These are phyloP conservation scores for Neurospora pannonica DNA, from an alignment of 495 filamentous ascomycete species.

Conservation along the genomic window DNA sequence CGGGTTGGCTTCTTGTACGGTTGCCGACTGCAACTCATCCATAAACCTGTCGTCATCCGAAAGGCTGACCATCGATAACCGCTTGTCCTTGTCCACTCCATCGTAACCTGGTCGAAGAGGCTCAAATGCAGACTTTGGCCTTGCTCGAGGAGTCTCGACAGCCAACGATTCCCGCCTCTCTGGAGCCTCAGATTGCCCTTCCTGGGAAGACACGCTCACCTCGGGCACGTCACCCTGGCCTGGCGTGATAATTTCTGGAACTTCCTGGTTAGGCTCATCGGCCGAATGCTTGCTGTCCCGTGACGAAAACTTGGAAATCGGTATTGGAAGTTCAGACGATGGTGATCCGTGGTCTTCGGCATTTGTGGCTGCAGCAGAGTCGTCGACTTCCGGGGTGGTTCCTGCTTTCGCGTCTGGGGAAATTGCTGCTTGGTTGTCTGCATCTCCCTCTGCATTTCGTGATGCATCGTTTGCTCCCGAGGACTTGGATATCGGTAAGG, in stretches of 20 bases:
- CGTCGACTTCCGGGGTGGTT: neutral
- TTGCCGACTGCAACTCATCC: slow-evolving; percentile 78
- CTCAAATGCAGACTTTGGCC: slow-evolving; percentile 41
- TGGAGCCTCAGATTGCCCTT: neutral
- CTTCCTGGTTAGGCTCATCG: neutral
- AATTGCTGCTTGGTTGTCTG: neutral
- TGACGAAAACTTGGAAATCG: slow-evolving; percentile 42
- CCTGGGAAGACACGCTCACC: neutral
- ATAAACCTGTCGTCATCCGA: slow-evolving; percentile 81
- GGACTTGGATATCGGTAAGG: slow-evolving; percentile 22
- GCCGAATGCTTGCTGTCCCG: slow-evolving; percentile 21
- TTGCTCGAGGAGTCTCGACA: slow-evolving; percentile 24
- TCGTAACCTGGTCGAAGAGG: slow-evolving; percentile 44
- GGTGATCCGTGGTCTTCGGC: neutral
- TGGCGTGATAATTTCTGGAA: slow-evolving; percentile 11
- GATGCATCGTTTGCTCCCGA: slow-evolving; percentile 10
- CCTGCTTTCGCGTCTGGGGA: neutral
- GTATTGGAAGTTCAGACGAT: slow-evolving; percentile 23
- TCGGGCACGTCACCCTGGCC: neutral
- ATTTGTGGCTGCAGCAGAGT: neutral
- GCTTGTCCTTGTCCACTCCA: slow-evolving; percentile 32
- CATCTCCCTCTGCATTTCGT: neutral
- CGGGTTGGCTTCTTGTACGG: slow-evolving; percentile 72
- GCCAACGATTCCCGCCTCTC: slow-evolving; percentile 6
- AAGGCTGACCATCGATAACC: slow-evolving; percentile 54